phyloP scores from a whole-genome alignment of 1,284 basidiomycete genomes.

The Rhodotorula sp. region DNA sequence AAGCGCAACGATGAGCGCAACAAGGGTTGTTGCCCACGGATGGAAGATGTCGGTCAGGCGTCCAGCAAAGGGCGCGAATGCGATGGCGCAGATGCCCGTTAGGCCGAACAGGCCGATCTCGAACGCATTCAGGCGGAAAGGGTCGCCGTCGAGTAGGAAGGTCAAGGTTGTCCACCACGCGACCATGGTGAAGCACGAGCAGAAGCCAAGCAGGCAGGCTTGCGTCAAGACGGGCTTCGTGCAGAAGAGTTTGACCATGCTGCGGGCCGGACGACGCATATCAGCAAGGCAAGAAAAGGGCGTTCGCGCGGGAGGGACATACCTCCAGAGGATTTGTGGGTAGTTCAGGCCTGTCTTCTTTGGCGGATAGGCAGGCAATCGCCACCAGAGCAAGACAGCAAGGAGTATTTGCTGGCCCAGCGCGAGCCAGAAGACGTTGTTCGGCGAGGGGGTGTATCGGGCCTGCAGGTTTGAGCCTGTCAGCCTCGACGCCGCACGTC shows the following conservation, averaged over 20 bases:
- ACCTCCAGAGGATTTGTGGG: slow-evolving; percentile 49
- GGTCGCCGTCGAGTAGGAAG: slow-evolving; percentile 66
- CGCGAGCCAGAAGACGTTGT: slow-evolving; percentile 38
- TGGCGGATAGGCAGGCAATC: slow-evolving; percentile 69
- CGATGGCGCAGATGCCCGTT: slow-evolving; percentile 66
- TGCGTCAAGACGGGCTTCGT: slow-evolving; percentile 70
- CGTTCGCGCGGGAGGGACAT: neutral
- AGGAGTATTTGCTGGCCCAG: slow-evolving; percentile 55
- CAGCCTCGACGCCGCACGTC: too few species aligned
- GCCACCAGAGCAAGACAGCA: slow-evolving; percentile 58
- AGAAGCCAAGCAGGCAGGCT: slow-evolving; percentile 61
- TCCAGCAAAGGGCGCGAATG: slow-evolving; percentile 63
- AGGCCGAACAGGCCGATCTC: slow-evolving; percentile 71
- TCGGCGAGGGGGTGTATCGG: slow-evolving; percentile 64
- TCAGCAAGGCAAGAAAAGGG: neutral
- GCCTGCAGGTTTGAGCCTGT: slow-evolving; percentile 44
- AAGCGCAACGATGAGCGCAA: slow-evolving; percentile 53
- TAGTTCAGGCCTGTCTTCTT: slow-evolving; percentile 62
- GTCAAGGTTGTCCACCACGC: slow-evolving; percentile 69
- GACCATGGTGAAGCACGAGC: slow-evolving; percentile 57
- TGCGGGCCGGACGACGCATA: neutral
- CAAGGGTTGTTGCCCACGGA: slow-evolving; percentile 67
- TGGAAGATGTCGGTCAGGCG: slow-evolving; percentile 63
- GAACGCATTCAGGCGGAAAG: slow-evolving; percentile 62
- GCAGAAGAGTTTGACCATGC: slow-evolving; percentile 60